Evolutionary conservation across 192 early-diverging fungal genomes (phyloP), one percentile per base, ranked within the genome.

Genomic region (Physocladia obscura): DNA sequence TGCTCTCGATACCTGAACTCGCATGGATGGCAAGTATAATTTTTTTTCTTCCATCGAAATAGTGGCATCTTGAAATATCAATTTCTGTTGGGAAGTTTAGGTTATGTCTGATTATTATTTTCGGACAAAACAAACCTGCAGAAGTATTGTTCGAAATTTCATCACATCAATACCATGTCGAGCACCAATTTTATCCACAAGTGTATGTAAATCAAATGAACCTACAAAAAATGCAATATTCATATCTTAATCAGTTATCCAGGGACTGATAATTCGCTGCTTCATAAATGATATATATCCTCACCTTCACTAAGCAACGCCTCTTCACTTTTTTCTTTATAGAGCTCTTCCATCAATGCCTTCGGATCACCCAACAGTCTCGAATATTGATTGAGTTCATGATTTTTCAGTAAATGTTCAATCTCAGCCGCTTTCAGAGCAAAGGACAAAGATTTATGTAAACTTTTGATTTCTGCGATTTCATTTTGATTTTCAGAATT

Each of bases 11-110:
- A 71, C 67, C 76, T 81, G 77, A 67, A 76, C 63, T 19, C 76
- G 69, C 70, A 81, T 78, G 36, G 81, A 80, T 24, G 78, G 81
- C 27, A 80, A 61, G 61, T 70, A 77, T 34, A 75, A 57, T 19
- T 71, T 62, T 19, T 76, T 69, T 27, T 80, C 62, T 62, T 74
- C 73, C 8, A 50, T 24, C 19, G 65, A 38, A 17, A 57, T 52
- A 2, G 11, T 22, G 15, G 37, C 22, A 56, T 68, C 52, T 49
- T 57, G 54, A 54, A 68, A 24, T 8, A 68, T 21, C 54, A 22
- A 11, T 50, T 44, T 49, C 5, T 26, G 30, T 4, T 57, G 15
- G 27, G 37, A 59, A 24, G 30, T n/a, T 69, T 29, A 31, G 1
- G 0, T 1, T 26, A 22, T 2, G 1, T 30, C 39, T 19, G 48